Evolutionary conservation across 2,329 filamentous ascomycete species (phyloP).

Genomic region (Verticillium dahliae): DNA sequence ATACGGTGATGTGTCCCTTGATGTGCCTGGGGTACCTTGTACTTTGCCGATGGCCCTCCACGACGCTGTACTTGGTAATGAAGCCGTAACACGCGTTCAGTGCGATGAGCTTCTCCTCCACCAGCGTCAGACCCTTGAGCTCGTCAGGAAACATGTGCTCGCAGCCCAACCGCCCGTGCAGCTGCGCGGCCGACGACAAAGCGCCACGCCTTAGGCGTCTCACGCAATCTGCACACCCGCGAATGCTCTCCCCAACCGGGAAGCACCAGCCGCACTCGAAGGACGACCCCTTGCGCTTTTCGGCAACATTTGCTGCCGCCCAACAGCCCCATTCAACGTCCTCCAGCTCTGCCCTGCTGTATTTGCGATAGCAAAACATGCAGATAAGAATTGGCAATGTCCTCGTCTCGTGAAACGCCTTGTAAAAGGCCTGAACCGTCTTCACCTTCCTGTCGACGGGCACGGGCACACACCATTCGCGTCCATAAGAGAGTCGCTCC

Average conservation of each 20-base stretch:
- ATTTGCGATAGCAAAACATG: slow-evolving; percentile 6
- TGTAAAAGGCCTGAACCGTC: slow-evolving; percentile 5
- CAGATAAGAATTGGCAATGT: slow-evolving; percentile 7
- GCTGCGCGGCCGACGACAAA: slow-evolving; percentile 2
- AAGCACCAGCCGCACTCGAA: slow-evolving; percentile 4
- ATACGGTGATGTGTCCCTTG: slow-evolving; percentile 11
- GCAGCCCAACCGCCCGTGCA: neutral
- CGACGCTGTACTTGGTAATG: slow-evolving; percentile 1
- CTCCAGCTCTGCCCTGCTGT: slow-evolving; percentile 2
- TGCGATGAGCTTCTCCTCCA: slow-evolving; percentile 6
- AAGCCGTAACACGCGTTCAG: neutral
- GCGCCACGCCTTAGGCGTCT: neutral
- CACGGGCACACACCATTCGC: slow-evolving; percentile 4
- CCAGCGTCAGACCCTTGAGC: slow-evolving; percentile 1
- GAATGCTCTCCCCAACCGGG: neutral
- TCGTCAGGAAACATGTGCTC: slow-evolving; percentile 9
- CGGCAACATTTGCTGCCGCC: neutral
- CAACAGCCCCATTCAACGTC: slow-evolving; percentile 4
- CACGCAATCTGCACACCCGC: slow-evolving; percentile 2
- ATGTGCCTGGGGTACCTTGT: slow-evolving; percentile 7
- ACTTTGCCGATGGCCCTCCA: neutral
- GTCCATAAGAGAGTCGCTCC: slow-evolving; percentile 2
- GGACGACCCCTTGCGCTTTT: slow-evolving; percentile 2
- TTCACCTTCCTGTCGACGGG: slow-evolving; percentile 4
- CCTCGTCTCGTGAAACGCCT: slow-evolving; percentile 6